Percentiles rank a stretch among this genome's conserved stretches.
phyloP scores from a whole-genome alignment of 73 alveolate species.

The Paramecium octaurelia region DNA sequence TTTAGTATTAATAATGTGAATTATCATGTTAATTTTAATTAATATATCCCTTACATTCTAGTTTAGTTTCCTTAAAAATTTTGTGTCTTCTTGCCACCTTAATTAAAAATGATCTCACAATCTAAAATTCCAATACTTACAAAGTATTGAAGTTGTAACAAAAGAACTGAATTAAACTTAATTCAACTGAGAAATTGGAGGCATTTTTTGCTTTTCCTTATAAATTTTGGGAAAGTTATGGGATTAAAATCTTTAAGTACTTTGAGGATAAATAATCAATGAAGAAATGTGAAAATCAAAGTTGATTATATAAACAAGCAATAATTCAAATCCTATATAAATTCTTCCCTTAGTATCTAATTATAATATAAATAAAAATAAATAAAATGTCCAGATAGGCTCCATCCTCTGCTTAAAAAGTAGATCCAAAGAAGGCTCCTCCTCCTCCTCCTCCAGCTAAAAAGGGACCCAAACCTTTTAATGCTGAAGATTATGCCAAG shows the following conservation, averaged over 20 bases:
- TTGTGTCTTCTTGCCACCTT: not conserved
- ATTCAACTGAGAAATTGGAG: not conserved
- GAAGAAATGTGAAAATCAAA: not conserved
- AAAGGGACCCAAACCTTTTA: not conserved
- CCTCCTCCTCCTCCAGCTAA: conserved; percentile 14
- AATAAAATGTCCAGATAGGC: conserved; percentile 20
- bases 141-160: not conserved
- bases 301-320: not conserved
- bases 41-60: not conserved
- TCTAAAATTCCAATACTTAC: not conserved
- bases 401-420: not conserved
- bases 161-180: not conserved
- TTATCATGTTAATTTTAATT: not conserved
- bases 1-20: not conserved
- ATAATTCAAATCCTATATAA: not conserved
- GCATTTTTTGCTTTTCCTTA: not conserved
- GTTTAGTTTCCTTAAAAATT: not conserved
- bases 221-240: not conserved
- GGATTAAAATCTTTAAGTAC: not conserved
- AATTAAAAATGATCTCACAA: not conserved
- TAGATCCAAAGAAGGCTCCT: not conserved
- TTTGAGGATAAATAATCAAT: not conserved
- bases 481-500: conserved; percentile 61
- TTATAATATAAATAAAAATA: not conserved
- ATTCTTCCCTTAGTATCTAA: not conserved